These are phyloP conservation scores for Sonneratia alba DNA, from an alignment of 345 rosid genomes.

Conservation along the genomic window DNA sequence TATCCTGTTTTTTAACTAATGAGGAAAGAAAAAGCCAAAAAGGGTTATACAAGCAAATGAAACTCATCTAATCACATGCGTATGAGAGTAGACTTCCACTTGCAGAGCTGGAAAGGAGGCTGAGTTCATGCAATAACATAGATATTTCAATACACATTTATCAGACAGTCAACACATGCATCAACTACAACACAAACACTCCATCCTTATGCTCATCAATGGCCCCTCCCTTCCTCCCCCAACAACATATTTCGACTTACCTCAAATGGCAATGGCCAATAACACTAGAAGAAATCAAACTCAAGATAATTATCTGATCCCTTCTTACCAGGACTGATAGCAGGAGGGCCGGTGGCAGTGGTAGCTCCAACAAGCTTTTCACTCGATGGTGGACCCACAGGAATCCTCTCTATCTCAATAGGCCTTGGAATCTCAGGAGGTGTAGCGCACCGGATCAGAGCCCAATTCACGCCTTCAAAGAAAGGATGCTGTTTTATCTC, in stretches of 20 bases:
- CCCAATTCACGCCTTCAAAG: slow-evolving; percentile 96
- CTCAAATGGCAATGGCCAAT: background rate
- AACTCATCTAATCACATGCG: too few species aligned
- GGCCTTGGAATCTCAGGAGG: slow-evolving; percentile 89
- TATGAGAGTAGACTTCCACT: background rate
- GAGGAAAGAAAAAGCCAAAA: too few species aligned
- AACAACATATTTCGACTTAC: background rate
- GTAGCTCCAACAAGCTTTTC: slow-evolving; percentile 34
- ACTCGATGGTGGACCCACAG: slow-evolving; percentile 35
- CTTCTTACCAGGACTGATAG: slow-evolving; percentile 31
- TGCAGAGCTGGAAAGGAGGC: background rate
- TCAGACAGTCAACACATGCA: background rate
- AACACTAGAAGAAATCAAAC: slow-evolving; percentile 79
- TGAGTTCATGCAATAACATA: slow-evolving; percentile 1
- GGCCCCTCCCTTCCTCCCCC: background rate
- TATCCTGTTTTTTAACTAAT: too few species aligned
- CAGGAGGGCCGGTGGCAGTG: slow-evolving; percentile 23
- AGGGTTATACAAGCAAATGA: too few species aligned
- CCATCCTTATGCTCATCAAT: background rate
- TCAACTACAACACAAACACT: background rate
- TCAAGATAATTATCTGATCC: slow-evolving; percentile 77
- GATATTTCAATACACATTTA: background rate
- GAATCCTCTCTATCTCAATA: slow-evolving; percentile 46
- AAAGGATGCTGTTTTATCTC: slow-evolving; percentile 90
- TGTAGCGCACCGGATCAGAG: slow-evolving; percentile 80